phyloP scores from a whole-genome alignment of 2,329 filamentous ascomycete species.

The Cladobotryum mycophilum region DNA sequence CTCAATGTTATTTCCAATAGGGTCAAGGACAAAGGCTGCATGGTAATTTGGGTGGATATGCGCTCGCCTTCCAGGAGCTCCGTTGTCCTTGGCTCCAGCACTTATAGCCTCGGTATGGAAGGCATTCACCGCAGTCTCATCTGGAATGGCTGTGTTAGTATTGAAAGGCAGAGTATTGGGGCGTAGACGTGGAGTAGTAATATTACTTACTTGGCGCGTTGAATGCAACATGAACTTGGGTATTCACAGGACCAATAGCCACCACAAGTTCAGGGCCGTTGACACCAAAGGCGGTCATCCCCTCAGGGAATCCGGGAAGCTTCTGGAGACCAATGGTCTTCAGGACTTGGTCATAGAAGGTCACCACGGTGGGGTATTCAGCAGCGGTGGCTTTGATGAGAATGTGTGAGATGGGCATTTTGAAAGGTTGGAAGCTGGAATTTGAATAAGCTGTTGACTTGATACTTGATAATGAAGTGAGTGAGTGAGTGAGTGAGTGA shows the following conservation, averaged over 20 bases:
- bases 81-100: slow-evolving; percentile 36
- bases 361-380: background rate
- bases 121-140: too few relatives aligned
- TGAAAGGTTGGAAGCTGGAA: background rate
- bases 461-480: background rate
- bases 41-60: slow-evolving; percentile 37
- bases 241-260: background rate
- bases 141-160: too few relatives aligned
- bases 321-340: slow-evolving; percentile 5
- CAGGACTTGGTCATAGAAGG: slow-evolving; percentile 2
- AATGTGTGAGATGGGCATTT: slow-evolving; percentile 10
- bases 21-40: slow-evolving; percentile 38
- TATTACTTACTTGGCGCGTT: slow-evolving; percentile 2
- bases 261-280: slow-evolving; percentile 5
- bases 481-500: background rate
- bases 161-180: too few relatives aligned
- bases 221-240: slow-evolving; percentile 4
- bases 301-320: slow-evolving; percentile 6
- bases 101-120: slow-evolving; percentile 34
- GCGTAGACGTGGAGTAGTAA: slow-evolving; percentile 20
- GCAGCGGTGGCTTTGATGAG: slow-evolving; percentile 5
- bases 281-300: slow-evolving; percentile 4
- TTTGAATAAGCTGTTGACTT: too few relatives aligned
- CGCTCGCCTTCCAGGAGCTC: slow-evolving; percentile 33
- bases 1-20: slow-evolving; percentile 41